A percentile compares a stretch with the other conserved stretches of the same genome.
These are phyloP conservation scores for Geosmithia morbida DNA, from an alignment of 2,329 filamentous ascomycete genomes.

Conservation along the genomic window DNA sequence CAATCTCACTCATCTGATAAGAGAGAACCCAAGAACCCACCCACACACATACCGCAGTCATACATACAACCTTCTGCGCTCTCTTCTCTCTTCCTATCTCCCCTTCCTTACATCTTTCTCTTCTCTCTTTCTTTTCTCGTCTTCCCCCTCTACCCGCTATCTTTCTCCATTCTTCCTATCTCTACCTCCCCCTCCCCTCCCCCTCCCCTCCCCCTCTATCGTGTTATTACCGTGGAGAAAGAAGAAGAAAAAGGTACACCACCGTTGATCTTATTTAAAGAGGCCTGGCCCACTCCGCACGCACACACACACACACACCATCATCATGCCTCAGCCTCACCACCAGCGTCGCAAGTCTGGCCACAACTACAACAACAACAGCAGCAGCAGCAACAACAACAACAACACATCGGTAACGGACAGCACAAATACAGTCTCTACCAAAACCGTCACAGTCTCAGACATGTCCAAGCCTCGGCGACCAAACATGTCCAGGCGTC, in stretches of 20 bases:
- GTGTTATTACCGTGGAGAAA: no score
- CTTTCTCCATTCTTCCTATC: not conserved
- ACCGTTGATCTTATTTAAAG: no score
- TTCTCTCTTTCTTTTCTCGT: no score
- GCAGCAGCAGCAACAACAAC: no score
- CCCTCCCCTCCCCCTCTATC: no score
- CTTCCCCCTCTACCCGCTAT: not conserved
- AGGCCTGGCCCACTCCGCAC: no score
- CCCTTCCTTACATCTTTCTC: not conserved
- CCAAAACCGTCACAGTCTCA: conserved; percentile 27
- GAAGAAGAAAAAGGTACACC: no score
- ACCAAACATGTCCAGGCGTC: conserved; percentile 28
- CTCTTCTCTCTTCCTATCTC: not conserved
- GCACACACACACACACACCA: not conserved
- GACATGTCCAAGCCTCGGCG: conserved; percentile 33
- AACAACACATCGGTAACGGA: conserved; percentile 18
- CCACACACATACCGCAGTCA: not conserved
- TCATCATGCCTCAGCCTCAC: conserved; percentile 22
- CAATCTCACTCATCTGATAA: not conserved
- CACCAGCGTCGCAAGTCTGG: conserved; percentile 41
- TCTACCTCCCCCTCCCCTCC: no score
- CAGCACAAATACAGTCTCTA: conserved; percentile 24
- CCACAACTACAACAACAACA: no score
- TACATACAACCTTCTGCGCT: no score
- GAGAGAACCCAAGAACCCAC: not conserved